These are phyloP conservation scores for Trichophyton rubrum DNA, from an alignment of 2,329 filamentous ascomycete genomes.

Conservation along the genomic window DNA sequence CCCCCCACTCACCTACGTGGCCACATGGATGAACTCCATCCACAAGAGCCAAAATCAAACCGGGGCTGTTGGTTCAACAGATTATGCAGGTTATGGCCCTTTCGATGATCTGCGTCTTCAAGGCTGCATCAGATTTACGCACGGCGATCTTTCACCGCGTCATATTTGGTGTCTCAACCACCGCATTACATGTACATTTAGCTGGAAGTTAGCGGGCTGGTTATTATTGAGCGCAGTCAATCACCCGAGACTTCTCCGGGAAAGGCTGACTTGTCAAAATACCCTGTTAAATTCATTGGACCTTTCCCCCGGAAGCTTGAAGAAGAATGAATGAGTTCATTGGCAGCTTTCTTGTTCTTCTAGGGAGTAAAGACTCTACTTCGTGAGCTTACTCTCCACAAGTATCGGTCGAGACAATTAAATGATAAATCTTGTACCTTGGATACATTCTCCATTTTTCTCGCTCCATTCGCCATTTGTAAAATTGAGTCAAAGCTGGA, in stretches of 20 bases:
- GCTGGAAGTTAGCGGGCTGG: conserved; percentile 36
- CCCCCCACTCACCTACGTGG: conserved; percentile 9
- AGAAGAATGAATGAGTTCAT: conserved; percentile 30
- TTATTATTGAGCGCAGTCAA: conserved; percentile 38
- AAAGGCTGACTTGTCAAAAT: conserved; percentile 18
- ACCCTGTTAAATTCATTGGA: conserved; percentile 27
- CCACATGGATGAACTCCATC: conserved; percentile 13
- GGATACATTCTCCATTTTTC: no score
- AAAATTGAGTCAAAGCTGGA: no score
- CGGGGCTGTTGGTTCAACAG: conserved; percentile 11
- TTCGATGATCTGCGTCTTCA: conserved; percentile 20
- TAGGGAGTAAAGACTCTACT: no score
- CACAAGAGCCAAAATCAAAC: conserved; percentile 7
- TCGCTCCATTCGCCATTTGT: no score
- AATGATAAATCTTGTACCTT: no score
- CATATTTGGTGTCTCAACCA: conserved; percentile 17
- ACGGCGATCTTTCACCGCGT: conserved; percentile 20
- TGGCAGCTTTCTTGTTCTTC: conserved; percentile 23
- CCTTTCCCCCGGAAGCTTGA: conserved; percentile 26
- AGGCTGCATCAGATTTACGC: conserved; percentile 15
- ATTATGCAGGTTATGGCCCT: conserved; percentile 14
- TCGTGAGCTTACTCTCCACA: no score
- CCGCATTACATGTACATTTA: conserved; percentile 19
- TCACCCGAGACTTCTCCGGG: conserved; percentile 20
- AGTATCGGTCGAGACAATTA: no score